phyloP scores from a whole-genome alignment of 257 asterid genomes.

The Nicotiana noctiflora region DNA sequence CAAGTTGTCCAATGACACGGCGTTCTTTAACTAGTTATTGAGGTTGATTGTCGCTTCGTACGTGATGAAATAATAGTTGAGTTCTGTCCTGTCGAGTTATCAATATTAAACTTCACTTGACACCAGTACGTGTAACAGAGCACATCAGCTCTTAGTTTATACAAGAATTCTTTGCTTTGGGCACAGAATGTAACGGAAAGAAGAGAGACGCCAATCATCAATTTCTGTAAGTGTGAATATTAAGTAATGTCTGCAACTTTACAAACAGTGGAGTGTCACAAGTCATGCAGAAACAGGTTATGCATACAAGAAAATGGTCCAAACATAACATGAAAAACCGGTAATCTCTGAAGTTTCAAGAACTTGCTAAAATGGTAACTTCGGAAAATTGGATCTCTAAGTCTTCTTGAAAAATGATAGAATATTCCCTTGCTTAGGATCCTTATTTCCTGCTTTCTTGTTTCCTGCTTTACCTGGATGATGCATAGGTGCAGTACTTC shows the following conservation, averaged over 20 bases:
- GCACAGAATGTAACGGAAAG: not conserved
- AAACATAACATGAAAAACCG: not conserved
- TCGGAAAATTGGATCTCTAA: too few relatives aligned
- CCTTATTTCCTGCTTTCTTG: slow-evolving; percentile 69
- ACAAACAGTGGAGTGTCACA: not conserved
- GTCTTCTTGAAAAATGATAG: slow-evolving; percentile 56
- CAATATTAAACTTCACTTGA: not conserved
- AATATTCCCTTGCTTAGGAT: slow-evolving; percentile 92
- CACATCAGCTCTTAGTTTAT: not conserved
- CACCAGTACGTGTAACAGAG: not conserved
- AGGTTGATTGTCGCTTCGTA: too few relatives aligned
- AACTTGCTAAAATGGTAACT: too few relatives aligned
- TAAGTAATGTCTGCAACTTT: not conserved
- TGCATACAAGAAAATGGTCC: not conserved
- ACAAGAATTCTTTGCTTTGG: not conserved
- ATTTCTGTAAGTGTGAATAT: not conserved
- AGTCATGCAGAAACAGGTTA: not conserved
- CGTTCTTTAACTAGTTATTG: too few relatives aligned
- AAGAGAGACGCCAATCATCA: not conserved
- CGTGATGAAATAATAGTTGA: too few relatives aligned
- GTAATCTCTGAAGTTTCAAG: too few relatives aligned
- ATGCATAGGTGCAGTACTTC: slow-evolving; percentile 42
- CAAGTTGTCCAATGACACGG: too few relatives aligned
- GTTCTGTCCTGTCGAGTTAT: not conserved
- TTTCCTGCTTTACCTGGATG: slow-evolving; percentile 65